Evolutionary conservation across 2,329 filamentous ascomycete genomes (phyloP).

Genomic region (Pseudogymnoascus sp.): DNA sequence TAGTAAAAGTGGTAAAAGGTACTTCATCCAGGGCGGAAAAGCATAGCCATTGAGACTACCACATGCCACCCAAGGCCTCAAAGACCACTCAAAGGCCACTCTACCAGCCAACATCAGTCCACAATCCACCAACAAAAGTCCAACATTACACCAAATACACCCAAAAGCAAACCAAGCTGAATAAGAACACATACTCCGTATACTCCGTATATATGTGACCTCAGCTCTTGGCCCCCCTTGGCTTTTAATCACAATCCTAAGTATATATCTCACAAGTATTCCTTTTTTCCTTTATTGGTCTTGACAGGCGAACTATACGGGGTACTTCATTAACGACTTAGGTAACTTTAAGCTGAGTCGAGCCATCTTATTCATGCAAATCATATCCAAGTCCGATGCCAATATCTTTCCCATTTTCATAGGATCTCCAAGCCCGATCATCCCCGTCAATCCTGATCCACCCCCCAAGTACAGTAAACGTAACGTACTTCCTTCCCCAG

Average conservation of each 20-base stretch:
- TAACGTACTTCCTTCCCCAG: not conserved
- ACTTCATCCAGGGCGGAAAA: not conserved
- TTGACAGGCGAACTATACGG: not conserved
- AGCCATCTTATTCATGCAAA: not conserved
- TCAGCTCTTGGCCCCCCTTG: not conserved
- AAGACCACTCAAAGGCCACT: no score
- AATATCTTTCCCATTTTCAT: not conserved
- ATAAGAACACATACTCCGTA: constrained; percentile 5
- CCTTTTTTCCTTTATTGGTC: not conserved
- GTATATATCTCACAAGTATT: not conserved
- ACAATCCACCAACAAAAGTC: not conserved
- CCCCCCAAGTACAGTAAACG: not conserved
- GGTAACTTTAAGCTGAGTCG: not conserved
- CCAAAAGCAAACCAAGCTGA: not conserved
- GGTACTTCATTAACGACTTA: not conserved
- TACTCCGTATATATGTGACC: no score
- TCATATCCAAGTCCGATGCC: not conserved
- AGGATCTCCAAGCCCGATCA: not conserved
- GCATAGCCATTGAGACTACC: not conserved
- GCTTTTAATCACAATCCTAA: not conserved
- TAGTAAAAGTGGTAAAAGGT: not conserved
- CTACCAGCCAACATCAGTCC: not conserved
- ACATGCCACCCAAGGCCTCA: not conserved
- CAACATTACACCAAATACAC: not conserved
- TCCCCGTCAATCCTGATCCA: not conserved